These are phyloP conservation scores for Cyberlindnera subsufficiens DNA, from an alignment of 805 yeast species.

Conservation along the genomic window DNA sequence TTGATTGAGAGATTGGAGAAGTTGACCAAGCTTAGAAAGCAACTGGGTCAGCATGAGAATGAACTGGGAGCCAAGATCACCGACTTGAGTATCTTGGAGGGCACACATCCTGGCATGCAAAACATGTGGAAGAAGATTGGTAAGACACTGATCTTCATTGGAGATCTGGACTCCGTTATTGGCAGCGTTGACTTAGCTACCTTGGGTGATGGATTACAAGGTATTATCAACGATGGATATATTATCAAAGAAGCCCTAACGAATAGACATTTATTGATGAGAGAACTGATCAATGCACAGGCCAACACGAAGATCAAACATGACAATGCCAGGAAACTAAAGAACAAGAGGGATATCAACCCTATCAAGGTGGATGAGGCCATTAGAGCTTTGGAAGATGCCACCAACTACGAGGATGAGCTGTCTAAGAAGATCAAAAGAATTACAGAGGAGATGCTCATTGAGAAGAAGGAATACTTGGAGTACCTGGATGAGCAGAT, in stretches of 20 bases:
- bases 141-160: constrained; percentile 59
- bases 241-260: constrained; percentile 90
- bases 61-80: constrained; percentile 39
- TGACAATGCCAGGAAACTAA: constrained; percentile 62
- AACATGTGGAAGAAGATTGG: constrained; percentile 74
- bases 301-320: constrained; percentile 65
- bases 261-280: constrained; percentile 86
- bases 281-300: constrained; percentile 80
- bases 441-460: constrained; percentile 78
- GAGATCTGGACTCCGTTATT: constrained; percentile 71
- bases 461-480: constrained; percentile 61
- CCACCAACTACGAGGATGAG: constrained; percentile 69
- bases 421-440: constrained; percentile 73
- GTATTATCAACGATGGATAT: constrained; percentile 69
- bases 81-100: constrained; percentile 40
- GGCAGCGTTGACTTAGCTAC: constrained; percentile 69
- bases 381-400: constrained; percentile 68
- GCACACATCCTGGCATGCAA: constrained; percentile 62
- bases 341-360: constrained; percentile 67
- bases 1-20: constrained; percentile 51
- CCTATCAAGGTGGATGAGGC: constrained; percentile 92
- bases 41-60: constrained; percentile 51
- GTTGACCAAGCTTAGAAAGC: constrained; percentile 37
- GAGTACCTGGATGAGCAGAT: constrained; percentile 52
- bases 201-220: constrained; percentile 67